Base-by-base conservation (phyloP, 441 rosid genomes). In the Eugenia klotzschiana region DNA sequence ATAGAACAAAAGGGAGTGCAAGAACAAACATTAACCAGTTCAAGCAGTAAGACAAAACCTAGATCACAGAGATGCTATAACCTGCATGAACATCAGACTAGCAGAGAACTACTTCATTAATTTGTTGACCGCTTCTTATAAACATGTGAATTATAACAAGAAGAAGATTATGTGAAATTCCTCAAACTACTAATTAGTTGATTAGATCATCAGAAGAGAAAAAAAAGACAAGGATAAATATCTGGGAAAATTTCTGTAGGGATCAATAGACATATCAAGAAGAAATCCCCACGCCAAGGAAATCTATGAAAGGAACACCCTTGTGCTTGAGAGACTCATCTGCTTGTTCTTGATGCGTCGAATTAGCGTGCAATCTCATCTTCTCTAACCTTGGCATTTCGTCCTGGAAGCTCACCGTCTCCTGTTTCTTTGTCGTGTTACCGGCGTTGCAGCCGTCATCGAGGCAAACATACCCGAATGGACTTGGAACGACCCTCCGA, bases 231-330 rank as follows among this genome's bases (percentile, higher is more conserved):
- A 10, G 14, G n/a, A 64, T 33, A 64, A 64, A 33, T 64, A 64
- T 64, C 46, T 64, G 77, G 77, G 77, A 64, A 64, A 64, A 64
- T 33, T 33, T 64, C 77, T 64, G 46, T 64, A 40, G 14, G 22
- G 41, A 64, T 64, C n/a, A 33, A 33, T 33, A 18, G n/a, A 18
- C 80, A 79, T n/a, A 46, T 79, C 80, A 79, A 23, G 80, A 91
- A 86, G 93, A 86, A 80, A 93, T 90, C 86, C 92, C 91, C 72
- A 90, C 92, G 53, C 92, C 92, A 79, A 90, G 91, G 80, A 90
- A 90, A 84, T 90, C 92, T 79, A 90, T 90, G 89, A 90, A 89
- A 49, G 90, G 91, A 84, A 87, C 88, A 79, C 86, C 82, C 85
- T 87, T 88, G 41, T 57, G 83, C 83, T 89, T 85, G 80, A 86